Percentiles rank a stretch among this genome's conserved stretches.
phyloP scores from a whole-genome alignment of 2,329 filamentous ascomycete species.

The Dothistroma pini region DNA sequence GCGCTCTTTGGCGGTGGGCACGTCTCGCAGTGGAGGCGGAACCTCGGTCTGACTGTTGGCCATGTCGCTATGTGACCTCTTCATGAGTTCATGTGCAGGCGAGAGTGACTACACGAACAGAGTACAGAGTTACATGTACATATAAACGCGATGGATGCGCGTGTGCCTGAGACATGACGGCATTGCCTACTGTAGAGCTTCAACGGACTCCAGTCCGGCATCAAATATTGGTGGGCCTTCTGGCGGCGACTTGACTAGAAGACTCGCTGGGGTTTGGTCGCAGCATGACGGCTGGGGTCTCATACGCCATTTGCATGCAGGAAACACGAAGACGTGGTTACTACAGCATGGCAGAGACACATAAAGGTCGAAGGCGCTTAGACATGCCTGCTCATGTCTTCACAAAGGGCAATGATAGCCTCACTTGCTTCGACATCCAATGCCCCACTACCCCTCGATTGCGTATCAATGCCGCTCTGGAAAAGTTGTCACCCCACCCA shows the following conservation, averaged over 20 bases:
- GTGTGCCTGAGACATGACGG: neutral
- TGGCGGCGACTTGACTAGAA: no score
- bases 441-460: neutral
- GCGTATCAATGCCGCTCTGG: neutral
- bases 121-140: neutral
- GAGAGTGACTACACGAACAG: neutral
- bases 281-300: no score
- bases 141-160: neutral
- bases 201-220: neutral
- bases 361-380: neutral
- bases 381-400: neutral
- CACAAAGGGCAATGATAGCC: neutral
- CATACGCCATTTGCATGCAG: neutral
- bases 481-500: neutral
- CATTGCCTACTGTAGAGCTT: neutral
- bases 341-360: neutral
- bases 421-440: neutral
- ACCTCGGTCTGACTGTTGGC: conserved; percentile 31
- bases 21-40: conserved; percentile 46
- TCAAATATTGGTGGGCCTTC: neutral
- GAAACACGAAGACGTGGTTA: neutral
- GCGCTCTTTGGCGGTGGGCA: conserved; percentile 54
- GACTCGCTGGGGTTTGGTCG: no score
- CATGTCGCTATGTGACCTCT: conserved; percentile 11
- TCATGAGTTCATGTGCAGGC: neutral